A percentile compares a stretch with the other conserved stretches of the same genome.
These are phyloP conservation scores for Candida sanyaensis DNA, from an alignment of 1,139 yeast species.

Conservation along the genomic window DNA sequence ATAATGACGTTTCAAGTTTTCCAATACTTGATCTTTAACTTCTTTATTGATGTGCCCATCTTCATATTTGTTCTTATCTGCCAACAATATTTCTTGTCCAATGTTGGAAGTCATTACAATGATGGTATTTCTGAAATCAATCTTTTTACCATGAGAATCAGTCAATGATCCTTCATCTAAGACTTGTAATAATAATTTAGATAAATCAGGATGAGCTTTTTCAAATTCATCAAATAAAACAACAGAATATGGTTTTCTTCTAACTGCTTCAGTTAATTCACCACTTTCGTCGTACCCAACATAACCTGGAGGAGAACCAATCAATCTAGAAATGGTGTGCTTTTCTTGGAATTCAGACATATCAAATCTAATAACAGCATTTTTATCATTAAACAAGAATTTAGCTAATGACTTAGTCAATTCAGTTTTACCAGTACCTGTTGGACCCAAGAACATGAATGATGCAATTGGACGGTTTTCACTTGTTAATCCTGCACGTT, in stretches of 20 bases:
- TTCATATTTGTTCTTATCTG: conserved; percentile 49
- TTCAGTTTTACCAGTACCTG: conserved; percentile 98
- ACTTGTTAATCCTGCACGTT: conserved; percentile 93
- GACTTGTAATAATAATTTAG: conserved; percentile 85
- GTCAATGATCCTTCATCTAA: conserved; percentile 93
- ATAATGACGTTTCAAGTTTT: conserved; percentile 67
- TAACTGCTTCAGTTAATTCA: conserved; percentile 92
- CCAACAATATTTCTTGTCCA: conserved; percentile 84
- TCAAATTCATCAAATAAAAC: conserved; percentile 95
- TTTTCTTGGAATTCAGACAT: conserved; percentile 98
- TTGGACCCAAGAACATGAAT: conserved; percentile 94
- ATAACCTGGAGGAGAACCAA: conserved; percentile 98
- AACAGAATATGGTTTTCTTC: conserved; percentile 92
- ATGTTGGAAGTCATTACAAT: conserved; percentile 97
- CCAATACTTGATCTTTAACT: conserved; percentile 59
- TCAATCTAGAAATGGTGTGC: conserved; percentile 83
- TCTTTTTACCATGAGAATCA: conserved; percentile 91
- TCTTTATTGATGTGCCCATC: conserved; percentile 51
- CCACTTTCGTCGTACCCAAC: conserved; percentile 97
- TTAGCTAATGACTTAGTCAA: conserved; percentile 90
- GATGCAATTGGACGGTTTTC: conserved; percentile 95
- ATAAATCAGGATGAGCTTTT: conserved; percentile 93
- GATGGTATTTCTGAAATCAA: conserved; percentile 91
- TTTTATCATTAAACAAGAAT: conserved; percentile 85
- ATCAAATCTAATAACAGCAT: conserved; percentile 85